Evolutionary conservation across 495 filamentous ascomycete species (phyloP).

Genomic region (Cercophora samala): DNA sequence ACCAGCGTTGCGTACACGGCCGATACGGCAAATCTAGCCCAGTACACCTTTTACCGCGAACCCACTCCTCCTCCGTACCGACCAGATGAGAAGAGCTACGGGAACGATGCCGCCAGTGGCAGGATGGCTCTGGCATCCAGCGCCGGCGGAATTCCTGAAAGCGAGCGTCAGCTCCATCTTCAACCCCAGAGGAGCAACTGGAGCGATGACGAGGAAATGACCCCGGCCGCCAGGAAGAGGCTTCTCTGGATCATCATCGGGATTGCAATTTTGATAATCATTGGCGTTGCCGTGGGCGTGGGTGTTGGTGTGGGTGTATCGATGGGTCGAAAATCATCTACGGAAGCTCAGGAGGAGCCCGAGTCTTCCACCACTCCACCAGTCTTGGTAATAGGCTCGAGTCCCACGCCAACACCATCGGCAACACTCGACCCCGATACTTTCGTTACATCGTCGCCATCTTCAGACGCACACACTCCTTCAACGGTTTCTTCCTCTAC

Average conservation of each 20-base stretch:
- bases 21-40: constrained; percentile 16
- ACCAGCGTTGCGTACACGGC: constrained; percentile 4
- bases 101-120: constrained; percentile 4
- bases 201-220: constrained; percentile 12
- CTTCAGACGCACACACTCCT: constrained; percentile 10
- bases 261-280: constrained; percentile 28
- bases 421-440: constrained; percentile 10
- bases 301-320: constrained; percentile 43
- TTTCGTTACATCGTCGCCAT: constrained; percentile 2
- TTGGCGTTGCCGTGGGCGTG: constrained; percentile 39
- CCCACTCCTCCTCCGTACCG: constrained; percentile 31
- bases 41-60: constrained; percentile 41
- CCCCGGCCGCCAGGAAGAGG: constrained; percentile 24
- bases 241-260: constrained; percentile 31
- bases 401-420: constrained; percentile 5
- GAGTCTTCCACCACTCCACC: constrained; percentile 11
- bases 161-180: constrained; percentile 14
- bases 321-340: constrained; percentile 25
- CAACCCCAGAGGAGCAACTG: constrained; percentile 11
- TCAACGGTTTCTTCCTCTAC: constrained; percentile 20
- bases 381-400: neutral
- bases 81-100: constrained; percentile 19
- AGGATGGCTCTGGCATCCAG: constrained; percentile 8
- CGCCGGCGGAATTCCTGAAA: neutral
- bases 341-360: neutral